Conservation (phyloP, 1,284 basidiomycete species). For the Xerocomus minutiporus region DNA sequence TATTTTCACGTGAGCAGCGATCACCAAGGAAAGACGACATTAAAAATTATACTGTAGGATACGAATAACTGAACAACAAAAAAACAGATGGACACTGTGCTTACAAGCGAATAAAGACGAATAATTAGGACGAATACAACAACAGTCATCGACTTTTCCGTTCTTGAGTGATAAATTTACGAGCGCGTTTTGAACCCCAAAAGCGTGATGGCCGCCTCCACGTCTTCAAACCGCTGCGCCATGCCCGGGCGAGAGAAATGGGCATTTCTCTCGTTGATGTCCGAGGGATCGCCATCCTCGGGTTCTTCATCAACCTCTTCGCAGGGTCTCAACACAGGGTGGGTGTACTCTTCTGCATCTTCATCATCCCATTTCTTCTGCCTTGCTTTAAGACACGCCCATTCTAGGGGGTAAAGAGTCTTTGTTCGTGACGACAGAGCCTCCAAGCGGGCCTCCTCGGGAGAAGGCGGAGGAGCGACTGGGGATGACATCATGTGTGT, state of each 20-base stretch:
- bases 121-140: constrained; percentile 26
- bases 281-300: constrained; percentile 9
- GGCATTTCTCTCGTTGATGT: neutral
- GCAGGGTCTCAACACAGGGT: constrained; percentile 1
- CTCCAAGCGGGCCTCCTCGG: constrained; percentile 29
- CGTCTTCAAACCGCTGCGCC: constrained; percentile 31
- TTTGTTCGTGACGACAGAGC: constrained; percentile 31
- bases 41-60: neutral
- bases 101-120: constrained; percentile 25
- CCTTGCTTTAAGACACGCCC: constrained; percentile 44
- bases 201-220: constrained; percentile 44
- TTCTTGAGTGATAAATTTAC: constrained; percentile 1
- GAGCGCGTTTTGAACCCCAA: constrained; percentile 36
- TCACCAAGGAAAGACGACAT: neutral
- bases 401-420: constrained; percentile 40
- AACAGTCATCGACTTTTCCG: neutral
- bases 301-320: constrained; percentile 16
- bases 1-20: constrained; percentile 14
- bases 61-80: constrained; percentile 11
- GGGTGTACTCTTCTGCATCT: constrained; percentile 18
- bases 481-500: constrained; percentile 44
- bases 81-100: constrained; percentile 5
- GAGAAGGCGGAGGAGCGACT: constrained; percentile 33
- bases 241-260: constrained; percentile 1
- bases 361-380: constrained; percentile 32